Conservation (phyloP, 495 filamentous ascomycete species). For the Daldinia loculata region DNA sequence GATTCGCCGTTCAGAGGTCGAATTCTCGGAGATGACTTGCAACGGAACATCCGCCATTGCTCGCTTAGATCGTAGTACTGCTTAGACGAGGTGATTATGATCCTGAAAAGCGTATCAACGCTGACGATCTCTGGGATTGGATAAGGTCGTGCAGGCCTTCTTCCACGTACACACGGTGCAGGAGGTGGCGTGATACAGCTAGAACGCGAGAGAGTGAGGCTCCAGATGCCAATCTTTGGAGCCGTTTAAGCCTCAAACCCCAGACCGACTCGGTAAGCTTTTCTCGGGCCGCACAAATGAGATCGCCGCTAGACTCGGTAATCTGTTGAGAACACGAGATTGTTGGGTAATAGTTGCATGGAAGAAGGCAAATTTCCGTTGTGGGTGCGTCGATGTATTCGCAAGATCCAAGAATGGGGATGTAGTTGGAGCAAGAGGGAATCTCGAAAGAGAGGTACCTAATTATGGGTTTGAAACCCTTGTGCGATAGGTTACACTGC, state of each 20-base stretch:
- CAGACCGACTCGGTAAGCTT: conserved; percentile 19
- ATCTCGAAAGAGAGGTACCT: not conserved
- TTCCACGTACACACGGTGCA: conserved; percentile 16
- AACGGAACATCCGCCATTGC: conserved; percentile 84
- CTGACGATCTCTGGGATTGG: conserved; percentile 17
- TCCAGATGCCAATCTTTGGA: conserved; percentile 12
- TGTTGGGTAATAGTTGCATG: conserved; percentile 35
- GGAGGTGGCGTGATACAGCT: conserved; percentile 10
- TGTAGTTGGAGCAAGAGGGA: conserved; percentile 25
- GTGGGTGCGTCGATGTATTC: conserved; percentile 6
- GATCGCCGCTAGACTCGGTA: conserved; percentile 7
- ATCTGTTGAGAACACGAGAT: conserved; percentile 30
- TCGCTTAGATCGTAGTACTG: conserved; percentile 49
- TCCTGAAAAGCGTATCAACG: conserved; percentile 34
- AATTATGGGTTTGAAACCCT: conserved; percentile 13
- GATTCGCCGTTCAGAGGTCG: conserved; percentile 83
- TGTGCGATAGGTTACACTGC: conserved; percentile 25
- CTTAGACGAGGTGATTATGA: conserved; percentile 37
- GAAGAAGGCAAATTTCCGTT: conserved; percentile 23
- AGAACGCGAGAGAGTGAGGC: conserved; percentile 29
- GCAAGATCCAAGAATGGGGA: conserved; percentile 15
- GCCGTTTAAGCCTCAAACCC: conserved; percentile 23
- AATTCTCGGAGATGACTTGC: conserved; percentile 78
- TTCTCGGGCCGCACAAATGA: conserved; percentile 37
- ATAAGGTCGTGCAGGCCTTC: conserved; percentile 11